Evolutionary conservation across 2,329 filamentous ascomycete species (phyloP).

Genomic region (Penicillium nordicum): DNA sequence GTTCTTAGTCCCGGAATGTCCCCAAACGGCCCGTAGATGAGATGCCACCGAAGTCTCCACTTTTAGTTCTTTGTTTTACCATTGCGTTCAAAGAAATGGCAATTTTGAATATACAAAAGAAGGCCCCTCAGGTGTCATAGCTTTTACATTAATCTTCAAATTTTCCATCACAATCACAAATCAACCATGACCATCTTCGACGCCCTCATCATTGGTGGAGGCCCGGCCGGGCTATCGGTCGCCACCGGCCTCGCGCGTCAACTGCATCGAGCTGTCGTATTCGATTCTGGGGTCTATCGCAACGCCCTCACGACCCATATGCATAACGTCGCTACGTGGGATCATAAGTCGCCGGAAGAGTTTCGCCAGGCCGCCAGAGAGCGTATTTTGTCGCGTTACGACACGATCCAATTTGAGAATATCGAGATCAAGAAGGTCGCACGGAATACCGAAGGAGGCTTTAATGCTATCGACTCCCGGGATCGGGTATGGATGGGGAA

Average conservation of each 20-base stretch:
- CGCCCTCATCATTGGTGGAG: background rate
- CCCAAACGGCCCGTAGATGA: no score
- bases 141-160: no score
- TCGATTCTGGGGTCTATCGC: background rate
- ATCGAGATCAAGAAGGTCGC: no score
- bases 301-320: background rate
- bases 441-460: background rate
- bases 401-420: no score
- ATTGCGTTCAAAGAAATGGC: no score
- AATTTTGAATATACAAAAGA: no score
- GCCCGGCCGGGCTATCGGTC: background rate
- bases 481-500: background rate
- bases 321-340: background rate
- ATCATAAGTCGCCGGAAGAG: background rate
- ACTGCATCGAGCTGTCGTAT: background rate
- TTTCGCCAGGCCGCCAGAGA: background rate
- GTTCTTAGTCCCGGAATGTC: no score
- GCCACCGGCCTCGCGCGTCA: background rate
- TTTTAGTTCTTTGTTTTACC: no score
- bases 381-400: background rate
- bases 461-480: background rate
- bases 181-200: background rate
- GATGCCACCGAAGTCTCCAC: no score
- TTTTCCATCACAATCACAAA: background rate
- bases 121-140: no score